Conservation (phyloP, 495 filamentous ascomycete species). For the Bacidia gigantensis region DNA sequence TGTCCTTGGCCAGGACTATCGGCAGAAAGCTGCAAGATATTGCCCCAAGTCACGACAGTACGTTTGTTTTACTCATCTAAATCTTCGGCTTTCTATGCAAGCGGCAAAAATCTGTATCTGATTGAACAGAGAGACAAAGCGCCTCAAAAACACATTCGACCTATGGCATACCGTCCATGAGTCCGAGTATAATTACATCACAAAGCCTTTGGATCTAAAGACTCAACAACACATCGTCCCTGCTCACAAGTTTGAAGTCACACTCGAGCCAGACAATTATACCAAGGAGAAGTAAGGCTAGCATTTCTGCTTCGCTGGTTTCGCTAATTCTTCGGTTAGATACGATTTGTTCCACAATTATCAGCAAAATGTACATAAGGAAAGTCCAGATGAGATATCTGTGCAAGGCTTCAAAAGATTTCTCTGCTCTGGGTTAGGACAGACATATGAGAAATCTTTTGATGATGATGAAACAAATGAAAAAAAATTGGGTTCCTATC, state of each 20-base stretch:
- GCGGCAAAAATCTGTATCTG: no score
- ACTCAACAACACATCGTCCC: constrained; percentile 51
- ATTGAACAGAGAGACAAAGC: constrained; percentile 59
- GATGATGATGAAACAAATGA: constrained; percentile 27
- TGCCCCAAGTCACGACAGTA: constrained; percentile 67
- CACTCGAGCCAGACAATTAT: constrained; percentile 62
- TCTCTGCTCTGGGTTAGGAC: constrained; percentile 69
- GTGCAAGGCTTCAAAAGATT: constrained; percentile 63
- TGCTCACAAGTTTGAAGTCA: constrained; percentile 65
- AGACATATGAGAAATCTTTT: constrained; percentile 28
- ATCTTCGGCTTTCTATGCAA: no score
- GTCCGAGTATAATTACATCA: constrained; percentile 43
- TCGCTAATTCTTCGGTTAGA: no score
- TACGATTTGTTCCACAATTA: constrained; percentile 71
- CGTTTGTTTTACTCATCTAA: constrained; percentile 15
- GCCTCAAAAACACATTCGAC: constrained; percentile 61
- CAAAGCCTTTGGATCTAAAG: constrained; percentile 35
- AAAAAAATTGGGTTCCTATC: constrained; percentile 70
- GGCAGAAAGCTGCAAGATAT: constrained; percentile 53
- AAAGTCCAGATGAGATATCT: constrained; percentile 52
- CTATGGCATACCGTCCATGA: constrained; percentile 61
- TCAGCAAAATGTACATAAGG: constrained; percentile 66
- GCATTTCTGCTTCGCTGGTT: not conserved
- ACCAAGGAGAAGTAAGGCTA: constrained; percentile 80
- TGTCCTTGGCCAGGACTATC: constrained; percentile 67